Evolutionary conservation across 495 filamentous ascomycete genomes (phyloP).

Genomic region (Parathielavia hyrcaniae): DNA sequence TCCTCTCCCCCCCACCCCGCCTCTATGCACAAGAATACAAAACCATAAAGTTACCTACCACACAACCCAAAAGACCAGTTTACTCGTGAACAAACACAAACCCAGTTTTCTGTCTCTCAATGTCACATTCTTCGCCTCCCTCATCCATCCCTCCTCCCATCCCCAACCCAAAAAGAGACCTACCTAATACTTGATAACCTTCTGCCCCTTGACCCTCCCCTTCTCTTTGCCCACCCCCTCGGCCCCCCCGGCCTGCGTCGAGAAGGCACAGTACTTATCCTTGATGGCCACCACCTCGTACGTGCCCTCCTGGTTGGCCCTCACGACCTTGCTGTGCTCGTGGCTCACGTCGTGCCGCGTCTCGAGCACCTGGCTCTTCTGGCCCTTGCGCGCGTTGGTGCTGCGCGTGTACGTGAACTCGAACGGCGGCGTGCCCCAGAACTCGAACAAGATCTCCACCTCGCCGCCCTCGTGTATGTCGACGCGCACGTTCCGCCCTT

Average conservation of each 20-base stretch:
- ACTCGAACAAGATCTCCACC: conserved; percentile 86
- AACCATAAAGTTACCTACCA: not conserved
- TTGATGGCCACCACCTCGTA: conserved; percentile 96
- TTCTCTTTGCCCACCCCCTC: conserved; percentile 7
- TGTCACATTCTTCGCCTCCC: not conserved
- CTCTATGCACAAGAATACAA: conserved; percentile 10
- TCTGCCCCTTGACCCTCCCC: conserved; percentile 18
- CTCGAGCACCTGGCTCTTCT: conserved; percentile 72
- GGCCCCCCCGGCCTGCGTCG: conserved; percentile 44
- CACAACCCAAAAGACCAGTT: not conserved
- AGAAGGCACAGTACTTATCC: conserved; percentile 83
- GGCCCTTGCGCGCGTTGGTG: conserved; percentile 70
- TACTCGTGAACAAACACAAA: not conserved
- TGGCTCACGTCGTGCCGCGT: conserved; percentile 79
- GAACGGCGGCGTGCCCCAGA: conserved; percentile 91
- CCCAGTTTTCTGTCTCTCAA: conserved; percentile 6
- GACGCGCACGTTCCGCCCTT: conserved; percentile 66
- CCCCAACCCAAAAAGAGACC: not conserved
- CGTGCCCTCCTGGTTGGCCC: conserved; percentile 84
- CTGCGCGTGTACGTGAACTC: conserved; percentile 95
- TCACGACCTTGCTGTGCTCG: conserved; percentile 70
- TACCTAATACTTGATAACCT: conserved; percentile 16
- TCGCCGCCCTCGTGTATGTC: conserved; percentile 96
- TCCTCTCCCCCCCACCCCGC: not conserved
- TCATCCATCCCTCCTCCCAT: not conserved